Base-by-base conservation (phyloP, 495 filamentous ascomycete species). In the Neurospora pannonica region DNA sequence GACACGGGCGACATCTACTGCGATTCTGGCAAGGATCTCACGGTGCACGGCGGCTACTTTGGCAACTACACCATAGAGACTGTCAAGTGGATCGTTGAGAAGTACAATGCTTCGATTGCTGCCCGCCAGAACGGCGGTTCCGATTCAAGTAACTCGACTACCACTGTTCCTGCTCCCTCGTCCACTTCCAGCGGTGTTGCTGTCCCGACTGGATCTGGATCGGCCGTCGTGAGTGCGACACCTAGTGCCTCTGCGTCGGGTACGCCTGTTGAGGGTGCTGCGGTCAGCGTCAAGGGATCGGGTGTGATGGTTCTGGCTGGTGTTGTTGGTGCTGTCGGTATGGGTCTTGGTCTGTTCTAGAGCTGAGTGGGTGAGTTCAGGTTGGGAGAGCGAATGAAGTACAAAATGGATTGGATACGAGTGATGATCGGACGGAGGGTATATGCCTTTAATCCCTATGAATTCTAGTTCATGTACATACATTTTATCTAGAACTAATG, bases 1-100 rank as follows among this genome's bases (percentile, higher is more conserved):
- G 78, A 80, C 43, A 67, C 38, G 1, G 79, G 79, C 67, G 79
- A 80, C 69, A 34, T 79, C 21, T 80, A 79, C 73, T 80, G 79
- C 75, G 79, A 80, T 39, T 10, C n/a, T 13, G 78, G 77, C 67
- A 38, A 74, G 40, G 54, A 48, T 38, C 31, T 38, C 43, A 40
- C 38, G 21, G 62, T 76, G 5, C 79, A 80, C 74, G 73, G 76
- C 28, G n/a, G 60, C 0, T 80, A 80, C 71, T 78, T 79, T 70
- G 67, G 42, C 34, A 72, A 72, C 38, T 80, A 80, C 74, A 75
- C 72, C 38, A 36, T 60, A 17, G 77, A 74, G 1, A 75, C 75
- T 21, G 75, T 73, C 31, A 72, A 79, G 6, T 80, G 75, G 34
- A 74, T 80, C 31, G 76, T 74, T 13, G 71, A 71, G 62, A 72